These are phyloP conservation scores for Coniferiporia sulphurascens DNA, from an alignment of 1,284 basidiomycete genomes.

Conservation along the genomic window DNA sequence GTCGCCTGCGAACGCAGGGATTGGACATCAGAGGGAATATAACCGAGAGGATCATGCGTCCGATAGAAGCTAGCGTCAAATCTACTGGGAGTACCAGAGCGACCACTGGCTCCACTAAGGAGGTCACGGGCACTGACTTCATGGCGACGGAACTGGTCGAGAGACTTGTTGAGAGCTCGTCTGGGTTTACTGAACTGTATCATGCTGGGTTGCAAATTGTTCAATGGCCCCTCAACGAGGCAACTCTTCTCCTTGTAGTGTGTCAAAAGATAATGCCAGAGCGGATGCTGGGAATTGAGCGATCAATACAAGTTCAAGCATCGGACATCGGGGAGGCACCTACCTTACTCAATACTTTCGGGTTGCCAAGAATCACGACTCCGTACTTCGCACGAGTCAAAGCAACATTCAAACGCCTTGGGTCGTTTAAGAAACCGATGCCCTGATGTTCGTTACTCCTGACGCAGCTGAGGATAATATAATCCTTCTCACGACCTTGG, in stretches of 20 bases:
- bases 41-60: slow-evolving; percentile 89
- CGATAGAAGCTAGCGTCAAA: slow-evolving; percentile 95
- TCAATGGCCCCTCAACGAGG: slow-evolving; percentile 95
- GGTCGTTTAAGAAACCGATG: slow-evolving; percentile 99
- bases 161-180: slow-evolving; percentile 76
- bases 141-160: slow-evolving; percentile 88
- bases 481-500: slow-evolving; percentile 99
- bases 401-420: slow-evolving; percentile 93
- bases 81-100: slow-evolving; percentile 82
- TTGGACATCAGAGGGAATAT: slow-evolving; percentile 93
- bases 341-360: slow-evolving; percentile 98
- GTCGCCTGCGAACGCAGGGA: slow-evolving; percentile 93
- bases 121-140: slow-evolving; percentile 73
- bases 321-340: slow-evolving; percentile 25
- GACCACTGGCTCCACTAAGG: slow-evolving; percentile 35
- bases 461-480: slow-evolving; percentile 99
- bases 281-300: slow-evolving; percentile 66
- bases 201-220: slow-evolving; percentile 96
- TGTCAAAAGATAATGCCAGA: slow-evolving; percentile 97
- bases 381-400: slow-evolving; percentile 98
- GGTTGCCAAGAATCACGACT: slow-evolving; percentile 96
- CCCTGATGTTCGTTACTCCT: slow-evolving; percentile 99
- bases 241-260: slow-evolving; percentile 97
- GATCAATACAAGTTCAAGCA: slow-evolving; percentile 16
- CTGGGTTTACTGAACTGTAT: slow-evolving; percentile 98